Evolutionary conservation across 2,329 filamentous ascomycete species (phyloP), one percentile per base, ranked within the genome.

Genomic region (Raffaelea deltoideospora): DNA sequence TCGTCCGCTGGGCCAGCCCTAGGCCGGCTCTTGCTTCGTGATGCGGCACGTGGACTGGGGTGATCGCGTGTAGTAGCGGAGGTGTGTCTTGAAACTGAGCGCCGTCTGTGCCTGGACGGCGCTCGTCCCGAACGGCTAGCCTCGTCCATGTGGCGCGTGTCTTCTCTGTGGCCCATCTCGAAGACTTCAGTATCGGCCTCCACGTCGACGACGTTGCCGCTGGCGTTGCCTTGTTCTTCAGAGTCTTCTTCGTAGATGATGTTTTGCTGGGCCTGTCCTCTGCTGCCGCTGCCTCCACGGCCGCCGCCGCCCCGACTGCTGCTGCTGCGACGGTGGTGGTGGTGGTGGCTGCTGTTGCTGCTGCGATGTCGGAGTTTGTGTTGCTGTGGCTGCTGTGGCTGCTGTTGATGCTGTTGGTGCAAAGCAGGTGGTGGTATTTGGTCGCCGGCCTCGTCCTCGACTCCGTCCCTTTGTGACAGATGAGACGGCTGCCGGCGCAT

Each of bases 11-110:
- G 35, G 38, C 2, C 19, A 15, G 3, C 34, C 27, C n/a, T n/a
- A 17, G 40, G 37, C 24, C 38, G 31, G 31, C 38, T 43, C 32
- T 41, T 43, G 17, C 37, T 41, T 3, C 43, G 45, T 3, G 43
- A 44, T 5, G 23, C 14, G 13, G 20, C 14, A 11, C 36, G 37
- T n/a, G 35, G 34, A 3, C 26, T 27, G 10, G 35, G 26, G 26
- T 5, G 26, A n/a, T 30, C 35, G 10, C 40, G 45, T 27, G 41
- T 43, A n/a, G n/a, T n/a, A 14, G 43, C 41, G 1, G 45, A 42
- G 6, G 48, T 45, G 33, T 48, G 42, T 7, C 46, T 45, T 10
- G 51, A 50, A 3, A 35, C 40, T 2, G 53, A 53, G 14, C 48
- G 47, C 20, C 42, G 39, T 26, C 37, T 37, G 34, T 42, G 46